Conservation (phyloP, 192 early-diverging fungal genomes). For the Pilobolus umbonatus region DNA sequence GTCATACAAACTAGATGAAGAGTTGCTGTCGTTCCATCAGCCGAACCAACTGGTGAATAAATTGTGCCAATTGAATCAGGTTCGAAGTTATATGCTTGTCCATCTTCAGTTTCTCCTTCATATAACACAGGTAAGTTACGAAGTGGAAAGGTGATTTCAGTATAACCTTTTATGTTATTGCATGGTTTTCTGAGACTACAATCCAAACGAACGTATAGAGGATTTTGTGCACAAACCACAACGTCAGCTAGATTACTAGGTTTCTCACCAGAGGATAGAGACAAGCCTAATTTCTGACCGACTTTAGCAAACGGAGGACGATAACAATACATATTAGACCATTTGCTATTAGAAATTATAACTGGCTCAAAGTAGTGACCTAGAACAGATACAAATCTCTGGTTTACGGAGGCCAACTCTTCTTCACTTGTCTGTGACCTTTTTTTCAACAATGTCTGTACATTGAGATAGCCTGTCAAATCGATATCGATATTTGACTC, state of each 20-base stretch:
- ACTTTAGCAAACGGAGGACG: constrained; percentile 43
- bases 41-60: constrained; percentile 56
- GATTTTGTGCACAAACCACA: constrained; percentile 59
- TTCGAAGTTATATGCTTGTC: constrained; percentile 44
- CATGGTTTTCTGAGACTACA: constrained; percentile 56
- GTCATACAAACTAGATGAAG: constrained; percentile 64
- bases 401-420: constrained; percentile 33
- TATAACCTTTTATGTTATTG: constrained; percentile 29
- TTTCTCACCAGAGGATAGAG: constrained; percentile 33
- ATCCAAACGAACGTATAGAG: constrained; percentile 66
- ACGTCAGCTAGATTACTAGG: constrained; percentile 37
- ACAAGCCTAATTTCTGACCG: constrained; percentile 21
- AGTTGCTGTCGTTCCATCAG: constrained; percentile 63
- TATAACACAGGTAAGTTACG: constrained; percentile 62
- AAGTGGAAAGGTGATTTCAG: constrained; percentile 47
- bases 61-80: constrained; percentile 58
- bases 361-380: constrained; percentile 60
- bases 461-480: constrained; percentile 53
- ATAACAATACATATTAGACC: constrained; percentile 61
- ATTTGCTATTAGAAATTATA: constrained; percentile 28
- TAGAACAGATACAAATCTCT: constrained; percentile 53
- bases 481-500: constrained; percentile 50
- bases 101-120: constrained; percentile 33
- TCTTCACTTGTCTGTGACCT: constrained; percentile 33
- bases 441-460: constrained; percentile 38